These are phyloP conservation scores for Chrysosporium queenslandicum DNA, from an alignment of 2,329 filamentous ascomycete species.

Conservation along the genomic window DNA sequence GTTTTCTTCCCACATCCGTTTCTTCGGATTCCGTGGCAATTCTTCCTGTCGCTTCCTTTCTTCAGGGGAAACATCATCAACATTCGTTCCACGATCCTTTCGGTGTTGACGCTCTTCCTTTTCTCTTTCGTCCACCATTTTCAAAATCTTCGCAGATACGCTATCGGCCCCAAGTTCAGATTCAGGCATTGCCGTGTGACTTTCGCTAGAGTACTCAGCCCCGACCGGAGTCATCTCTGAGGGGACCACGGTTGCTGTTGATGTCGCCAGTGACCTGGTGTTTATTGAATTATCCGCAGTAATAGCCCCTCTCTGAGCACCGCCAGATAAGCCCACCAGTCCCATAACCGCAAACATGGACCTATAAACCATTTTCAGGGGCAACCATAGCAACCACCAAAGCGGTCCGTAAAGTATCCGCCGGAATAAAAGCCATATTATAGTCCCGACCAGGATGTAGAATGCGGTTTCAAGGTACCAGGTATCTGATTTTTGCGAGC, in stretches of 20 bases:
- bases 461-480: conserved; percentile 94
- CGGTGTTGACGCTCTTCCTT: conserved; percentile 15
- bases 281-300: not conserved
- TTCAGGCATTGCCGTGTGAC: not conserved
- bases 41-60: conserved; percentile 31
- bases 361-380: conserved; percentile 58
- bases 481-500: conserved; percentile 88
- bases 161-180: conserved; percentile 20
- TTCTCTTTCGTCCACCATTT: conserved; percentile 29
- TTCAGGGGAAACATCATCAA: conserved; percentile 31
- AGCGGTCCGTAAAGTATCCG: conserved; percentile 77
- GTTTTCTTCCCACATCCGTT: conserved; percentile 40
- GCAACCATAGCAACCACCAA: conserved; percentile 81
- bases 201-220: not conserved
- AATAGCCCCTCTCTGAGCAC: not conserved
- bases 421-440: conserved; percentile 77
- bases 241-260: conserved; percentile 1
- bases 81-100: conserved; percentile 21
- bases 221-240: not conserved
- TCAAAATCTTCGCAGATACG: conserved; percentile 35
- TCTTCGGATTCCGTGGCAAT: conserved; percentile 38
- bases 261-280: not conserved
- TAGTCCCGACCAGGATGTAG: conserved; percentile 66
- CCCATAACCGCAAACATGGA: conserved; percentile 48
- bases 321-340: conserved; percentile 35